phyloP scores from a whole-genome alignment of 1,139 yeast genomes.

The Suhomyces anneliseae region DNA sequence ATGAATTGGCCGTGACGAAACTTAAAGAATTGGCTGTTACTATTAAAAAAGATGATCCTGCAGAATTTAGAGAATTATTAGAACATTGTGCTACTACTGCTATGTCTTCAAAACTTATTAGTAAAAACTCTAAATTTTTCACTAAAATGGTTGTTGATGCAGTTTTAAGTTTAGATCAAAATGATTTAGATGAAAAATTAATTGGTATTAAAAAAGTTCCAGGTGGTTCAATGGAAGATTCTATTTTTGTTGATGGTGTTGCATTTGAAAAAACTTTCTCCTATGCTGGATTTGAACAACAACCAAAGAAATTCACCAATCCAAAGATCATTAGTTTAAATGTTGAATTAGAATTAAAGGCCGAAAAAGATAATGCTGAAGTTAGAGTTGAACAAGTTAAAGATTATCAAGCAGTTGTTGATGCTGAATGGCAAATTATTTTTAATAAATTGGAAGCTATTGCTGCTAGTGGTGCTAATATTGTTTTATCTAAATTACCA shows the following conservation, averaged over 20 bases:
- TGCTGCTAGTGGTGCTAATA: constrained; percentile 83
- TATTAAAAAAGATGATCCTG: constrained; percentile 47
- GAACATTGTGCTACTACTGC: constrained; percentile 97
- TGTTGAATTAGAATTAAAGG: constrained; percentile 93
- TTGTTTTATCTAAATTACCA: constrained; percentile 90
- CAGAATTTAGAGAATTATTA: constrained; percentile 68
- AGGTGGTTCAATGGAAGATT: constrained; percentile 97
- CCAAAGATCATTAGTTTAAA: constrained; percentile 86
- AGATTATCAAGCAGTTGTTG: constrained; percentile 94
- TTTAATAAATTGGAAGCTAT: constrained; percentile 82
- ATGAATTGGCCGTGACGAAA: constrained; percentile 70
- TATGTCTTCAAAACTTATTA: constrained; percentile 91
- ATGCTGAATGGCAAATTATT: constrained; percentile 97
- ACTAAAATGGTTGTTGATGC: constrained; percentile 97
- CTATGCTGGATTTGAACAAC: constrained; percentile 98
- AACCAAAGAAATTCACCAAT: constrained; percentile 77
- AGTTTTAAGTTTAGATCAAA: constrained; percentile 79
- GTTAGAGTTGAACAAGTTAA: constrained; percentile 92
- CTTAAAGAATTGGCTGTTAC: constrained; percentile 75
- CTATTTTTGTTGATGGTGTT: constrained; percentile 86
- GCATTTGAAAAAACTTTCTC: constrained; percentile 97
- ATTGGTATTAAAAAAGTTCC: constrained; percentile 94
- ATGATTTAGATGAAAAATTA: constrained; percentile 81
- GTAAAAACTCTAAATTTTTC: constrained; percentile 83
- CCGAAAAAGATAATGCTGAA: constrained; percentile 99